Evolutionary conservation across 2,329 filamentous ascomycete species (phyloP), one percentile per base, ranked within the genome.

Genomic region (Helotiales sp.): DNA sequence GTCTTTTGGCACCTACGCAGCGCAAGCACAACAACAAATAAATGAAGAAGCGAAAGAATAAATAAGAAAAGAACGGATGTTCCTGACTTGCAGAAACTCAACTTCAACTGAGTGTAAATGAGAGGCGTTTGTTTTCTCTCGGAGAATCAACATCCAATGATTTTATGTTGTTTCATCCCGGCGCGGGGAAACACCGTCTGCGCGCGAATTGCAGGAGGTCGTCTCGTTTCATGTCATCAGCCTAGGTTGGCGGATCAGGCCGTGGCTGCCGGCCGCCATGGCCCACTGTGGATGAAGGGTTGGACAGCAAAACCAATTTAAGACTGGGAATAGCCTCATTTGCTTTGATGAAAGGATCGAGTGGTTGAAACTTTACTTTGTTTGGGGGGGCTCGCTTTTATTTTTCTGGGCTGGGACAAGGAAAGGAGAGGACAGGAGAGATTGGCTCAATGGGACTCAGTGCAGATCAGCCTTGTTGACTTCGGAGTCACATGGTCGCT

Each of bases 171-270:
- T 45, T 20, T 45, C 40, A 45, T 45, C 40, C 40, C 40, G 20
- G 17, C 40, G 40, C 40, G 40, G 40, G 40, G 40, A 20, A 8
- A 20, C 17, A n/a, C 4, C 2, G 40, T 45, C 6, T 17, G 20
- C 7, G 32, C 60, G 54, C 60, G 60, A 34, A 34, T 34, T 34
- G n/a, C 8, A 37, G 54, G 54, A 57, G n/a, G 15, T 61, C 28
- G 60, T 63, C 61, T 60, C 52, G 65, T 67, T 67, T 67, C 65
- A 67, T 47, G 32, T 55, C 22, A 30, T 57, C 30, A 40, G 32
- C 20, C 28, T 34, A 34, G 50, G 15, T 8, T 30, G 13, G 30
- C 30, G 52, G 52, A 8, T 24, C 52, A n/a, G 28, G 30, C 30
- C 54, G 30, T 20, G 30, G 30, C n/a, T 3, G 28, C n/a, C n/a